These are phyloP conservation scores for Pseudozyma sp. DNA, from an alignment of 1,284 basidiomycete species.

Conservation along the genomic window DNA sequence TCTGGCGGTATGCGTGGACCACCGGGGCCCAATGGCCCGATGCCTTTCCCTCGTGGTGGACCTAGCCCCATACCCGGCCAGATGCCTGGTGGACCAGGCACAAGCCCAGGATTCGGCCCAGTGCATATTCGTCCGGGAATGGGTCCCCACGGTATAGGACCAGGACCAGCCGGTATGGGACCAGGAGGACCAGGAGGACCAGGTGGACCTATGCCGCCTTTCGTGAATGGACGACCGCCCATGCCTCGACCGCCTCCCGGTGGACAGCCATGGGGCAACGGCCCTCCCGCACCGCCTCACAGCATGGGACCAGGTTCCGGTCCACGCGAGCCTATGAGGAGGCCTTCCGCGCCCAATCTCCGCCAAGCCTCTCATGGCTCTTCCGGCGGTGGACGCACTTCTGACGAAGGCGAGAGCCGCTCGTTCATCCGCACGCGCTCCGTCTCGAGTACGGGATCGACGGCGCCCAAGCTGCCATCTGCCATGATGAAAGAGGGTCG, in stretches of 20 bases:
- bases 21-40: conserved; percentile 11
- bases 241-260: conserved; percentile 32
- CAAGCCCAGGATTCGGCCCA: conserved; percentile 33
- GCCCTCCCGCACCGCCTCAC: conserved; percentile 21
- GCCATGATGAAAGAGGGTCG: conserved; percentile 58
- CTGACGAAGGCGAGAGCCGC: conserved; percentile 35
- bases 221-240: conserved; percentile 37
- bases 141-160: conserved; percentile 4
- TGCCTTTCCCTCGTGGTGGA: conserved; percentile 37
- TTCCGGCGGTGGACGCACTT: conserved; percentile 28
- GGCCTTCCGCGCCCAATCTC: conserved; percentile 60
- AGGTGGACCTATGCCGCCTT: conserved; percentile 41
- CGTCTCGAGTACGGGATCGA: conserved; percentile 40
- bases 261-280: conserved; percentile 13
- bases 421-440: conserved; percentile 49
- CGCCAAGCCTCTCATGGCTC: conserved; percentile 43
- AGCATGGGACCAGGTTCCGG: conserved; percentile 7
- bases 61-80: conserved; percentile 41
- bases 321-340: conserved; percentile 32
- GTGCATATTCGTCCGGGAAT: conserved; percentile 35
- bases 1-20: conserved; percentile 30
- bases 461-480: conserved; percentile 55
- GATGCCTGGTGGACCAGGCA: conserved; percentile 27
- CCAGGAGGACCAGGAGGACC: conserved; percentile 27
- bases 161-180: conserved; percentile 4